phyloP scores from a whole-genome alignment of 2,329 filamentous ascomycete genomes.

The Fusarium compactum region DNA sequence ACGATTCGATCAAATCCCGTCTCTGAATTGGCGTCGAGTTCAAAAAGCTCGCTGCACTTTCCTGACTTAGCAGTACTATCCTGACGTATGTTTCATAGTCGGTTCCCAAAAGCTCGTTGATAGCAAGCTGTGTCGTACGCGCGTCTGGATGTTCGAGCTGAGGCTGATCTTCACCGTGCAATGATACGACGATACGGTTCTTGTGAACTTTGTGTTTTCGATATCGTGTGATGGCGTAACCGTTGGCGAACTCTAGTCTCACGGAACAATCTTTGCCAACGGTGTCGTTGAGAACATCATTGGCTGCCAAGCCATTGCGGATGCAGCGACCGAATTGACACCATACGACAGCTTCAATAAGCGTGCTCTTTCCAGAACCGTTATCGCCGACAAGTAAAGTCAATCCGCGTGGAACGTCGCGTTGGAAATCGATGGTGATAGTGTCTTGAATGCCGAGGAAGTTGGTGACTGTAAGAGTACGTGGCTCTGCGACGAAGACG shows the following conservation, averaged over 20 bases:
- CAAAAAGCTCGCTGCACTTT: slow-evolving; percentile 38
- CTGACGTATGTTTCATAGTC: slow-evolving; percentile 34
- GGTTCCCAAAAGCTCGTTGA: slow-evolving; percentile 37
- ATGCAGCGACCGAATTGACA: slow-evolving; percentile 37
- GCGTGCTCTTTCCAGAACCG: slow-evolving; percentile 41
- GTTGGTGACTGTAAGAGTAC: slow-evolving; percentile 36
- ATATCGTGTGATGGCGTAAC: slow-evolving; percentile 34
- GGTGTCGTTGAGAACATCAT: slow-evolving; percentile 39
- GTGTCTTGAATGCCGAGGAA: slow-evolving; percentile 39
- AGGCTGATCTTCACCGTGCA: slow-evolving; percentile 22
- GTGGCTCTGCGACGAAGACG: slow-evolving; percentile 36
- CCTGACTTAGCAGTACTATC: slow-evolving; percentile 36
- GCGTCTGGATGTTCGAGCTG: slow-evolving; percentile 23
- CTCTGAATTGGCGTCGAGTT: slow-evolving; percentile 21
- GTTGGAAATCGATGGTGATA: slow-evolving; percentile 26
- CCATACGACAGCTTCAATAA: slow-evolving; percentile 37
- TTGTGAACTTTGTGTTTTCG: slow-evolving; percentile 28
- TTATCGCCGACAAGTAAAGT: slow-evolving; percentile 36
- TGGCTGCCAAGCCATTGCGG: slow-evolving; percentile 20
- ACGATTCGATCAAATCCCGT: slow-evolving; percentile 31
- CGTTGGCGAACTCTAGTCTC: slow-evolving; percentile 37
- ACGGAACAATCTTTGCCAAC: slow-evolving; percentile 38
- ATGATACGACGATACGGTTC: slow-evolving; percentile 29
- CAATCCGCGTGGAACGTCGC: slow-evolving; percentile 28
- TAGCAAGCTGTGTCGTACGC: slow-evolving; percentile 27